Evolutionary conservation across 2,329 filamentous ascomycete species (phyloP), one percentile per base, ranked within the genome.

Genomic region (Stemphylium vesicarium): DNA sequence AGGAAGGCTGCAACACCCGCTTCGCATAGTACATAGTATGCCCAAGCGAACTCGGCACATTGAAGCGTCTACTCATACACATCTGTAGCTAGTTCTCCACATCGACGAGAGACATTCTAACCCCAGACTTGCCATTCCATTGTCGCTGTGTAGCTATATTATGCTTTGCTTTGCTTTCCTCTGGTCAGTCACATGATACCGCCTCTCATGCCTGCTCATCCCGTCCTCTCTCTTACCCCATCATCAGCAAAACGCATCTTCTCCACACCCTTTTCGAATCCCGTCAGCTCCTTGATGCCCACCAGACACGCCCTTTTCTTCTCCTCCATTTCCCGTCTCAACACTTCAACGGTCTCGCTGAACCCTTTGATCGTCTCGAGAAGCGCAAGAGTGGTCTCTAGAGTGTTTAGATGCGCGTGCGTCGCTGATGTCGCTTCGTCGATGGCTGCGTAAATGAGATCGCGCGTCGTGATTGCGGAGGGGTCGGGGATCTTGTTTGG

Each of bases 321-420:
- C 11, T 36, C 53, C 18, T 48, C 2, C 41, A 65, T 63, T 18
- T 68, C 58, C 2, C 32, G 12, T 22, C 18, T 55, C 10, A 65
- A 20, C 7, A 55, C 50, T 6, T 31, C 39, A 1, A 66, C 53
- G 2, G 59, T 64, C 6, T 40, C 53, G 15, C 65, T 62, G 7
- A 66, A 59, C 1, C 60, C 63, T 4, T 51, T 41, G 0, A 68
- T 42, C 6, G 63, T 50, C 3, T 46, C 38, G 2, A 68, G 44
- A 5, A 68, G 12, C 7, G 51, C 56, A 11, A 65, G 18, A 2
- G 50, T 50, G 7, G 53, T 60, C 20, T 52, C 41, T 16, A 68
- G 43, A 1, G 63, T 65, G 0, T 57, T 51, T 4, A 66, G 33
- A n/a, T 68, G 65, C 2, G 36, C 33, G 3, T 15, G 3, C 4